Conservation (phyloP, 441 rosid genomes). For the Gossypium lobatum region DNA sequence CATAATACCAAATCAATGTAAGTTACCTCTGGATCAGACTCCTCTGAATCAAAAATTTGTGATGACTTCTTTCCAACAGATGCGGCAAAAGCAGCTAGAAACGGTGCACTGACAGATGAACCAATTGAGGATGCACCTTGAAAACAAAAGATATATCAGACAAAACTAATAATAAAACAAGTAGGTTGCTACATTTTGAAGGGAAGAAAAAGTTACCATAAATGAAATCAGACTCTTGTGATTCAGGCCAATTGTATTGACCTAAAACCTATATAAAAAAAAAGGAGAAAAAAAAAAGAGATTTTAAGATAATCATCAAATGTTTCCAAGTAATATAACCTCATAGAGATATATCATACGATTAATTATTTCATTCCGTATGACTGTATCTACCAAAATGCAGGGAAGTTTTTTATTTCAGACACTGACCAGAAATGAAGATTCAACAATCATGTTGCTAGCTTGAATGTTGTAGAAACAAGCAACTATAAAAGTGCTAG, state of each 20-base stretch:
- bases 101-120: constrained; percentile 62
- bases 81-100: constrained; percentile 78
- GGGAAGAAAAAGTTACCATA: constrained; percentile 45
- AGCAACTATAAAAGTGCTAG: not conserved
- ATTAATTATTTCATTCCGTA: constrained; percentile 2
- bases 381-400: not conserved
- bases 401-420: not conserved
- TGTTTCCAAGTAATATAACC: not conserved
- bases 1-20: constrained; percentile 9
- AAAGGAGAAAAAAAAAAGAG: not conserved
- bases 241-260: constrained; percentile 81
- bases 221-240: constrained; percentile 66
- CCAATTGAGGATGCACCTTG: constrained; percentile 85
- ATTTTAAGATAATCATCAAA: not conserved
- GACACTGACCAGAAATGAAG: not conserved
- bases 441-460: not conserved
- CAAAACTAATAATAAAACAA: not conserved
- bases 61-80: constrained; percentile 72
- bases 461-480: not conserved
- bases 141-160: constrained; percentile 9
- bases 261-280: constrained; percentile 52
- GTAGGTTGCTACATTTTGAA: not conserved
- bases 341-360: not conserved
- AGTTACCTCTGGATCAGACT: constrained; percentile 93
- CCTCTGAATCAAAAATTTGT: constrained; percentile 62